These are phyloP conservation scores for Nymphaea thermarum DNA, from an alignment of 164 flowering plant species.

Conservation along the genomic window DNA sequence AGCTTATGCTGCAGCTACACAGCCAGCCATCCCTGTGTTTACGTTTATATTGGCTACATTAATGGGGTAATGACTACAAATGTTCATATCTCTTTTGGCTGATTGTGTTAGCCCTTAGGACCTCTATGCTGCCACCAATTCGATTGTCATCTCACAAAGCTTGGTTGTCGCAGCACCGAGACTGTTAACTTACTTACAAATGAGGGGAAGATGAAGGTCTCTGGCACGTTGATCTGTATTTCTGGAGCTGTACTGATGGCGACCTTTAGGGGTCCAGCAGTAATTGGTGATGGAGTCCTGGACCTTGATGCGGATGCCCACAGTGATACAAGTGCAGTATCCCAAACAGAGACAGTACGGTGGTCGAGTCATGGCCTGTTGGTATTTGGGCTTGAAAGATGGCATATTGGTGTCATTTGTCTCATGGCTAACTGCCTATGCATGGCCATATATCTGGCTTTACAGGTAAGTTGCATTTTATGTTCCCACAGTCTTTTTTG, in stretches of 20 bases:
- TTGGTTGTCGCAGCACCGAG: slow-evolving; percentile 69
- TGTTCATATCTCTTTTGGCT: neutral
- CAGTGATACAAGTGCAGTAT: slow-evolving; percentile 63
- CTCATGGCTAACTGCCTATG: slow-evolving; percentile 89
- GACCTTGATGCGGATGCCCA: slow-evolving; percentile 21
- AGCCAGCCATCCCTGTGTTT: slow-evolving; percentile 92
- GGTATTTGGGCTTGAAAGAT: slow-evolving; percentile 50
- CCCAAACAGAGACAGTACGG: slow-evolving; percentile 88
- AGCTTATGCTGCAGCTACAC: slow-evolving; percentile 90
- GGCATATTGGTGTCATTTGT: slow-evolving; percentile 85
- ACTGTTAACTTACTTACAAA: slow-evolving; percentile 45
- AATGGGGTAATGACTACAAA: slow-evolving; percentile 57
- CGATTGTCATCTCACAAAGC: neutral
- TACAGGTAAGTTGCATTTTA: slow-evolving; percentile 46
- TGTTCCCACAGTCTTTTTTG: neutral
- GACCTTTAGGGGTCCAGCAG: slow-evolving; percentile 69
- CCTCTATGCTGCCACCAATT: too few species aligned
- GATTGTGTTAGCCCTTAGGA: too few species aligned
- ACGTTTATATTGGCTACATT: slow-evolving; percentile 70
- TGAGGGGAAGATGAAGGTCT: slow-evolving; percentile 87
- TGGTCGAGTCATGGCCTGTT: slow-evolving; percentile 49
- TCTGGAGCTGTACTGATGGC: slow-evolving; percentile 86
- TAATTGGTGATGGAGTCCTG: slow-evolving; percentile 38
- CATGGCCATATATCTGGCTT: slow-evolving; percentile 84
- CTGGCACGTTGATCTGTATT: slow-evolving; percentile 76